Base-by-base conservation (phyloP, 108 stramenopile genomes). In the Hondaea fermentalgiana region DNA sequence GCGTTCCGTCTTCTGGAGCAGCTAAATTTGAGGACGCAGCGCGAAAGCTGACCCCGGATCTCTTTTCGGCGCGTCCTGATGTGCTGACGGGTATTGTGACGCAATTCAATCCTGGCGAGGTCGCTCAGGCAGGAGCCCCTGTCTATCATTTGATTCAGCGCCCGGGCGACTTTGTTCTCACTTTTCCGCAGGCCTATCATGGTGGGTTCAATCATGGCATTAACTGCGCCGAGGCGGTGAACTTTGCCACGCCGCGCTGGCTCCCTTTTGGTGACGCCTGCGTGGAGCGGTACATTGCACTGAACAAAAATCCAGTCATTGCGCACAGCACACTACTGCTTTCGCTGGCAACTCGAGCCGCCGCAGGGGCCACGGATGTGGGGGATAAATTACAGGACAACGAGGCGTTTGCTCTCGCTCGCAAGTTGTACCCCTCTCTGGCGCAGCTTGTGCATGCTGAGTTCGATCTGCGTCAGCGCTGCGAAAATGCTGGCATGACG, bases 101-200 rank as follows among this genome's bases (percentile, higher is more conserved):
- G 51, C 96, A 96, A 95, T 95, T 98, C 88, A 95, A 96, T 72
- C 98, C 99, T 49, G 90, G 95, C 21, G 71, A 96, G 44, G 89
- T 99, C 51, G 93, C 94, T 35, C 92, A 94, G 55, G 95, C 92
- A 5, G 95, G 95, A 64, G 97, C 98, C 2, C 95, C 94, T 4
- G 97, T 98, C 45, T 97, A 93, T 93, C 96, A 96, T 60, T 89
- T 97, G 16, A 89, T 94, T 58, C 99, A 99, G 89, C 87, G 97
- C 90, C 93, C 96, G 23, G 97, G 98, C 29, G 72, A 91, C 53
- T 99, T 96, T 90, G 95, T 99, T 71, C 95, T 99, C 55, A 99
- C 99, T 5, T 98, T 99, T 89, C 99, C 99, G 59, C 93, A 96
- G 72, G 94, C 98, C 1, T 99, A 97, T 89, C 99, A 99, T 90